Conservation (phyloP, 129 eudicot species). For the Lonicera japonica region DNA sequence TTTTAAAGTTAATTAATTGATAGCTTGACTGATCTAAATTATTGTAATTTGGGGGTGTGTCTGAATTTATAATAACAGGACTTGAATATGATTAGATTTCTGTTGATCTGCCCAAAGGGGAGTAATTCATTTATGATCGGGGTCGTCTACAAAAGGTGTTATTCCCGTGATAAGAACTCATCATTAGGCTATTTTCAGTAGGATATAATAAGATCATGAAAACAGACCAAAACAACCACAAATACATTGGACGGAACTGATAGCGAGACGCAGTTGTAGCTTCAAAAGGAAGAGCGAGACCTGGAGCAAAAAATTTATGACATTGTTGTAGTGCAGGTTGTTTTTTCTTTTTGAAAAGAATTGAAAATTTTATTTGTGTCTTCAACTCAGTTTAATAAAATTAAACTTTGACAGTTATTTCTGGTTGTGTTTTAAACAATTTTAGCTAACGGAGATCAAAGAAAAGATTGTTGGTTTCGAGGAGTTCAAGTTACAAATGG, state of each 20-base stretch:
- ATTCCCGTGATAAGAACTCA: conserved; percentile 56
- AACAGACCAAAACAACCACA: conserved; percentile 4
- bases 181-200: neutral
- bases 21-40: neutral
- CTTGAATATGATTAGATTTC: conserved; percentile 48
- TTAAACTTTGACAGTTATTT: no score
- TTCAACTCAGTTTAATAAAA: no score
- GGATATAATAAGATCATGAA: neutral
- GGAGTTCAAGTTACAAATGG: conserved; percentile 68
- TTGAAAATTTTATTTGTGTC: no score
- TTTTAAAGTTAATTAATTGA: no score
- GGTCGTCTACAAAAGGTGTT: conserved; percentile 81
- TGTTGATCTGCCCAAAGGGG: conserved; percentile 46
- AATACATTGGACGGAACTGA: conserved; percentile 35
- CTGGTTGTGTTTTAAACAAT: no score
- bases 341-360: no score
- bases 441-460: conserved; percentile 56
- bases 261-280: conserved; percentile 48
- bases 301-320: conserved; percentile 53
- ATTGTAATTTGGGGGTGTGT: neutral
- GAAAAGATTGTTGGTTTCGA: conserved; percentile 59
- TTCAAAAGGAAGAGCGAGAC: conserved; percentile 66
- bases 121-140: conserved; percentile 66
- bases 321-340: conserved; percentile 65
- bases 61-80: conserved; percentile 28